phyloP scores from a whole-genome alignment of 176 grass and related monocot species.

The Themeda triandra region DNA sequence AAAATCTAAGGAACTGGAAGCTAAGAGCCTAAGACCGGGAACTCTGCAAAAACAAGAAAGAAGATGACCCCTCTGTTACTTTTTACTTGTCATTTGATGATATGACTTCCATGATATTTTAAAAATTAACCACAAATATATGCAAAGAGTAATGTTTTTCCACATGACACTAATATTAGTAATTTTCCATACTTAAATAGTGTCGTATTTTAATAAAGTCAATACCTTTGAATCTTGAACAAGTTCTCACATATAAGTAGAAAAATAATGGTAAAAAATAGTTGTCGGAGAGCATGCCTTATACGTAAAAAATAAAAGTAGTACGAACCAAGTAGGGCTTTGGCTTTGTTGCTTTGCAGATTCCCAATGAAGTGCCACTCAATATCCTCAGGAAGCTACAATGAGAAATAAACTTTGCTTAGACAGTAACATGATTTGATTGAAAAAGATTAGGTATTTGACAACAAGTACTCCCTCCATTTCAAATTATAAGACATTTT shows the following conservation, averaged over 20 bases:
- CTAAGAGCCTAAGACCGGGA: neutral
- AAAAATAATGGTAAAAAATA: neutral
- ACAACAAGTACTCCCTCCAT: neutral
- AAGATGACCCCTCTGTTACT: neutral
- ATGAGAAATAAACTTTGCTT: constrained; percentile 23
- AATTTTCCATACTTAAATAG: neutral
- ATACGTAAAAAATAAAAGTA: neutral
- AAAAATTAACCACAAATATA: neutral
- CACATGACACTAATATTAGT: neutral
- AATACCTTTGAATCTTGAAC: neutral
- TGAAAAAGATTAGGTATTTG: neutral
- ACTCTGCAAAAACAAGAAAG: neutral
- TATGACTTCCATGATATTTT: neutral
- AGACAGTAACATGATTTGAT: neutral
- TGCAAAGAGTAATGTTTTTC: neutral
- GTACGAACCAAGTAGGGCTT: constrained; percentile 60
- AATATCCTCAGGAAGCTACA: constrained; percentile 88
- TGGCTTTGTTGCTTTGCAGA: constrained; percentile 95
- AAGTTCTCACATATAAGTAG: neutral
- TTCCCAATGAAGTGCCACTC: constrained; percentile 98
- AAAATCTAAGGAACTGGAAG: constrained; percentile 7
- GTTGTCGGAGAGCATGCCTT: neutral
- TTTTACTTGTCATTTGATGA: neutral
- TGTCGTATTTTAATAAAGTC: neutral
- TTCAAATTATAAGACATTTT: too few relatives aligned